Conservation (phyloP, 352 stramenopile species). For the Pythium chondricola region DNA sequence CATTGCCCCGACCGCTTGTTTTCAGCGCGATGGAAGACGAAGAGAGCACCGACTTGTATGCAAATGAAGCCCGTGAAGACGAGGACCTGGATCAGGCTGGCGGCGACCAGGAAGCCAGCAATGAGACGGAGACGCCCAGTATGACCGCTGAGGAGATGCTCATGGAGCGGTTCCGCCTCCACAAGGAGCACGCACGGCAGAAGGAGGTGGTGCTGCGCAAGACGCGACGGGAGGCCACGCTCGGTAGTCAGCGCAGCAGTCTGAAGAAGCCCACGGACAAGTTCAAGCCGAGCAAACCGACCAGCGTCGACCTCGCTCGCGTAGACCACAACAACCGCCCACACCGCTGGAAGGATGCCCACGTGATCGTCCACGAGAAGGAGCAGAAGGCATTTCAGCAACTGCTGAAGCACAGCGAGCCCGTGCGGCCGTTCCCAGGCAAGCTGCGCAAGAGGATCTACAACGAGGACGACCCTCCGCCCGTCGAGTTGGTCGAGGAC, state of each 20-base stretch:
- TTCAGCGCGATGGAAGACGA: neutral
- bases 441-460: constrained; percentile 43
- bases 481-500: neutral
- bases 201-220: constrained; percentile 60
- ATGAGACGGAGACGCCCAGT: neutral
- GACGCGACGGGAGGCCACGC: constrained; percentile 31
- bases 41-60: neutral
- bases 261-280: constrained; percentile 8
- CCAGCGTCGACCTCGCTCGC: constrained; percentile 38
- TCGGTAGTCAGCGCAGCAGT: neutral
- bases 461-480: constrained; percentile 12
- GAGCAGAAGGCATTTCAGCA: constrained; percentile 54
- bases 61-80: neutral
- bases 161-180: constrained; percentile 64
- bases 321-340: constrained; percentile 86
- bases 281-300: constrained; percentile 2
- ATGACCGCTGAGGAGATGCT: constrained; percentile 43
- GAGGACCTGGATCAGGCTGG: neutral
- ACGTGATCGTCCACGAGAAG: constrained; percentile 55
- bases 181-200: constrained; percentile 70
- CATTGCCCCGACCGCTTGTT: too few relatives aligned
- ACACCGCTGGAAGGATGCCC: constrained; percentile 77
- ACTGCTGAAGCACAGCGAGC: constrained; percentile 37
- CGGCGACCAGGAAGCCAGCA: neutral
- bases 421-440: constrained; percentile 54